These are phyloP conservation scores for Vaccinium myrtillus DNA, from an alignment of 148 eudicot species.

Conservation along the genomic window DNA sequence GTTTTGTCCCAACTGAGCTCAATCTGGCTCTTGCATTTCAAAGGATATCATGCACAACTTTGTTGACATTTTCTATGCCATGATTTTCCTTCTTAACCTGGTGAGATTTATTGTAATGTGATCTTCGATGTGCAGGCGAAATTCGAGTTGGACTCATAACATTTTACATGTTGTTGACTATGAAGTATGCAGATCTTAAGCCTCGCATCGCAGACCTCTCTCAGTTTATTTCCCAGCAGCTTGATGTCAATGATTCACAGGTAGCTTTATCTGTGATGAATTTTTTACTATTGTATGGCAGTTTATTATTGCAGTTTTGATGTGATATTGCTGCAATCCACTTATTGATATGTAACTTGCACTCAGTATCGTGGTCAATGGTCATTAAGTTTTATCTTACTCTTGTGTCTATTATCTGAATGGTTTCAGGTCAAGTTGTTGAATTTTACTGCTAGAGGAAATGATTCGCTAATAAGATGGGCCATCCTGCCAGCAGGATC, in stretches of 20 bases:
- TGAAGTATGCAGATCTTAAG: slow-evolving; percentile 54
- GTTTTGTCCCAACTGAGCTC: not conserved
- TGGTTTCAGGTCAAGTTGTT: slow-evolving; percentile 64
- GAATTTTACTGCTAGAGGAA: slow-evolving; percentile 53
- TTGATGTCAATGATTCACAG: slow-evolving; percentile 67
- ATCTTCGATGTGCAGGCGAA: slow-evolving; percentile 44
- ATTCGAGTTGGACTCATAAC: slow-evolving; percentile 54
- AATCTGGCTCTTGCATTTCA: slow-evolving; percentile 1
- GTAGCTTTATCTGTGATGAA: slow-evolving; percentile 28
- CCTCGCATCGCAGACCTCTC: slow-evolving; percentile 60
- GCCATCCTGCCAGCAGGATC: slow-evolving; percentile 66
- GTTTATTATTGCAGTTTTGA: not conserved
- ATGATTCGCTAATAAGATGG: slow-evolving; percentile 61
- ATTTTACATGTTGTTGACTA: slow-evolving; percentile 54
- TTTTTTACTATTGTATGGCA: not conserved
- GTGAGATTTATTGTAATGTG: not conserved
- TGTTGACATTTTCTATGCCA: not conserved
- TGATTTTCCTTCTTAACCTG: not conserved
- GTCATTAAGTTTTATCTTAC: not conserved
- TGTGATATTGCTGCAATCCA: not conserved
- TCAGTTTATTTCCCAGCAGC: slow-evolving; percentile 53
- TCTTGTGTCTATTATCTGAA: slow-evolving; percentile 10
- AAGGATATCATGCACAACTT: not conserved
- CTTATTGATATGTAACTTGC: not conserved
- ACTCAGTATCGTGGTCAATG: not conserved